Conservation (phyloP, 2,329 filamentous ascomycete genomes). For the Aspergillus hortae region DNA sequence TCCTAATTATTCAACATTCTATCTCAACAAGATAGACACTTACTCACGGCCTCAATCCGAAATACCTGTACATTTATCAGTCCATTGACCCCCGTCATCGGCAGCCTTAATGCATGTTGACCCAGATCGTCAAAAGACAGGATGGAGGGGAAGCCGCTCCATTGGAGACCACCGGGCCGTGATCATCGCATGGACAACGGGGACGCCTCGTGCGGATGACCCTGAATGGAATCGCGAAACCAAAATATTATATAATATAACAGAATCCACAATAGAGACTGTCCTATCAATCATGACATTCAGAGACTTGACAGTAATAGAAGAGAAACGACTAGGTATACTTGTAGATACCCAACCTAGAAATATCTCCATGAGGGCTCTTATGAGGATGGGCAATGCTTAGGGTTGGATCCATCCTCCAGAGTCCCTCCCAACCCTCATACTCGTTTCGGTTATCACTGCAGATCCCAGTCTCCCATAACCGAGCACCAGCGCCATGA, state of each 20-base stretch:
- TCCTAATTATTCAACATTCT: too few relatives aligned
- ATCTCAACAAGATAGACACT: not conserved
- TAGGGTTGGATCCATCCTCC: not conserved
- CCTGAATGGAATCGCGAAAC: not conserved
- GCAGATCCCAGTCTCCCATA: not conserved
- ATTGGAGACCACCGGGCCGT: not conserved
- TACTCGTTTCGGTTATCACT: not conserved
- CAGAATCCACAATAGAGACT: too few relatives aligned
- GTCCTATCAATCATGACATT: too few relatives aligned
- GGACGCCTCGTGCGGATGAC: not conserved
- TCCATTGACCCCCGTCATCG: not conserved
- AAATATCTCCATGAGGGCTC: not conserved
- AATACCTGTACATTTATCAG: not conserved
- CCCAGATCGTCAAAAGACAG: not conserved
- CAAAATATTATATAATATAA: too few relatives aligned
- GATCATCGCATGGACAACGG: not conserved
- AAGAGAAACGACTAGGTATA: not conserved
- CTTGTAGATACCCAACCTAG: not conserved
- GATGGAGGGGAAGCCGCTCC: not conserved
- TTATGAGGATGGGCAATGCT: not conserved
- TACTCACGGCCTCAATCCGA: not conserved
- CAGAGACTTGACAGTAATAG: too few relatives aligned
- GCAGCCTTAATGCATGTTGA: not conserved
- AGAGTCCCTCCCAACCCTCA: not conserved
- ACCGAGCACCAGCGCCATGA: too few relatives aligned